Evolutionary conservation across 192 early-diverging fungal species (phyloP), one percentile per base, ranked within the genome.

Genomic region (Kickxella alabastrina): DNA sequence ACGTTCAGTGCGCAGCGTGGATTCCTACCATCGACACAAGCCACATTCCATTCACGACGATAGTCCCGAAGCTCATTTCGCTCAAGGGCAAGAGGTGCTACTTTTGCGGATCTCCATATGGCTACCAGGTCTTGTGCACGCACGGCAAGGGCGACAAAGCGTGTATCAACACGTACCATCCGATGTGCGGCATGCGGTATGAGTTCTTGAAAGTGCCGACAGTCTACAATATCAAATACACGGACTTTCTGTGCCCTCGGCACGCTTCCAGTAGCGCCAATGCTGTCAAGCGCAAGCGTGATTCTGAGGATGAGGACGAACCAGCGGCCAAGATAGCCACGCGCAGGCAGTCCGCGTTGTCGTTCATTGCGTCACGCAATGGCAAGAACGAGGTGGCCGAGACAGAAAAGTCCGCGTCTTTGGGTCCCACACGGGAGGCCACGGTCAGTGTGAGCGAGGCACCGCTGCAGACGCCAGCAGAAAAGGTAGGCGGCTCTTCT

Each of bases 1-100:
- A 75, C 42, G 61, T 75, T n/a, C 64, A 64, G 14, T 75, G 72
- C 39, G 72, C 72, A 15, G 72, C 61, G 32, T 68, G 62, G 49
- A 57, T 61, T 7, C 61, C 64, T 2, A 42, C 59, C 17, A 23
- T 75, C 31, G 57, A 67, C 52, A 75, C 66, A 10, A 54, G 50
- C 57, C 50, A 49, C 4, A 50, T 66, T 2, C 70, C 70, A 26
- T 74, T 74, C 26, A 62, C 59, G 1, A 74, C 59, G n/a, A 14
- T 35, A 8, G 39, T 61, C 27, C 43, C 54, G 32, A 65, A 66
- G 32, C 25, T 66, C 42, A 66, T 47, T 37, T 45, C 36, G 3
- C 22, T 27, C 3, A 31, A 15, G 15, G 14, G 26, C 15, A 62
- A 45, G n/a, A n/a, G n/a, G 17, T 74, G 70, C 54, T 50, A 23